Base-by-base conservation (phyloP, 2,329 filamentous ascomycete species). In the Grosmannia huntii region DNA sequence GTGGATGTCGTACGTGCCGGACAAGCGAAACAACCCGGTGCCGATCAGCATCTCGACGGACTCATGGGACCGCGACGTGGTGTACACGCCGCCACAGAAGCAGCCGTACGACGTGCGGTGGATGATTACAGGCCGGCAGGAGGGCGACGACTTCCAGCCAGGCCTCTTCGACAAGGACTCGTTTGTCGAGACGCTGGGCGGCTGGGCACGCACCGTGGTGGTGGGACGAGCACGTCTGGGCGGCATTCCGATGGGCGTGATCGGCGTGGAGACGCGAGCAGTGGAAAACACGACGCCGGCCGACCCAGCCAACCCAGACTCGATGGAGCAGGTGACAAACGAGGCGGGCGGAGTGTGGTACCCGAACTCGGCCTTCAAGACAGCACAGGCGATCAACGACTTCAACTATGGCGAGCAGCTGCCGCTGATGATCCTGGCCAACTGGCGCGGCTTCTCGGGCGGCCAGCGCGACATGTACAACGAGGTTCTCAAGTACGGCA, bases 401-500 rank as follows among this genome's bases (percentile, higher is more conserved):
- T 99, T 99, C 83, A 99, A 99, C 83, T 84, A 95, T 65, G 94
- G 94, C 71, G 94, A 99, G 76, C 94, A 99, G 77, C 81, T 99
- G 69, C 94, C 94, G 59, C 78, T 99, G 64, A 97, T 99, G 90
- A 99, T 99, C 70, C 84, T 99, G 63, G 94, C 94, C 75, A 99
- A 99, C 82, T 99, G 94, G 94, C 87, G 94, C 84, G 94, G 94
- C 79, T 99, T 99, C 89, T 99, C 94, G 65, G 94, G 94, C 78
- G 94, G 94, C 64, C 94, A 99, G 76, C 90, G 92, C 66, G 94
- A 99, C 75, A 99, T 99, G 94, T 99, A 95, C 84, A 96, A 97
- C 77, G 94, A 99, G 76, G 94, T 99, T 19, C 84, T 99, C 74
- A 99, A 99, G 80, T 99, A 99, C 69, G 94, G 94, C 70, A 96